These are phyloP conservation scores for Rhizopus delemar DNA, from an alignment of 371 early-diverging fungal genomes.

Conservation along the genomic window DNA sequence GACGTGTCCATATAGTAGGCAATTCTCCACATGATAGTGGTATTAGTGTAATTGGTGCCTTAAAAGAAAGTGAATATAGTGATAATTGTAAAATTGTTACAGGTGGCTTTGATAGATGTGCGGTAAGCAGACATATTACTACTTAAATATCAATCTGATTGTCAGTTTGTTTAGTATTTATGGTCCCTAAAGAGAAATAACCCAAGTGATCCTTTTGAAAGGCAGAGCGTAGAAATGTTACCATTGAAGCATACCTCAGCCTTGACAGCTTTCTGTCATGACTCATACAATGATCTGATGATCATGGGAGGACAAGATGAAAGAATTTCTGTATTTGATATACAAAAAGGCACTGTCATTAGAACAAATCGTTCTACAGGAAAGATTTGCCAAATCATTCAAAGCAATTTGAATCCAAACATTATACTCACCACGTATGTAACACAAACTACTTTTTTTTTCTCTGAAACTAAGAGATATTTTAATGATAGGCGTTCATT, in stretches of 20 bases:
- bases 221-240: not conserved
- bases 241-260: slow-evolving; percentile 30
- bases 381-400: slow-evolving; percentile 16
- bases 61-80: slow-evolving; percentile 19
- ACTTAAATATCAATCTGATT: not conserved
- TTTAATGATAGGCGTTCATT: not conserved
- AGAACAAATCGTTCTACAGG: slow-evolving; percentile 8
- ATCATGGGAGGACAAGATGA: slow-evolving; percentile 39
- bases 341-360: slow-evolving; percentile 7
- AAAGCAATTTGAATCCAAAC: slow-evolving; percentile 18
- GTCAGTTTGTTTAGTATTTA: slow-evolving; percentile 16
- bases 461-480: not conserved
- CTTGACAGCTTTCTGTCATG: slow-evolving; percentile 28
- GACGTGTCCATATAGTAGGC: slow-evolving; percentile 24
- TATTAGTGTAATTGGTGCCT: slow-evolving; percentile 20
- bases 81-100: slow-evolving; percentile 37
- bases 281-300: slow-evolving; percentile 19
- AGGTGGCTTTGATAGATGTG: slow-evolving; percentile 37
- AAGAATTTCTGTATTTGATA: slow-evolving; percentile 26
- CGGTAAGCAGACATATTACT: slow-evolving; percentile 21
- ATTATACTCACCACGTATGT: slow-evolving; percentile 20
- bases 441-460: not conserved
- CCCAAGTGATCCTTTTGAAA: not conserved
- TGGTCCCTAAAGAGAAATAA: slow-evolving; percentile 18
- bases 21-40: slow-evolving; percentile 36